Evolutionary conservation across 352 stramenopile species (phyloP).

Genomic region (Phytopythium kandeliae): DNA sequence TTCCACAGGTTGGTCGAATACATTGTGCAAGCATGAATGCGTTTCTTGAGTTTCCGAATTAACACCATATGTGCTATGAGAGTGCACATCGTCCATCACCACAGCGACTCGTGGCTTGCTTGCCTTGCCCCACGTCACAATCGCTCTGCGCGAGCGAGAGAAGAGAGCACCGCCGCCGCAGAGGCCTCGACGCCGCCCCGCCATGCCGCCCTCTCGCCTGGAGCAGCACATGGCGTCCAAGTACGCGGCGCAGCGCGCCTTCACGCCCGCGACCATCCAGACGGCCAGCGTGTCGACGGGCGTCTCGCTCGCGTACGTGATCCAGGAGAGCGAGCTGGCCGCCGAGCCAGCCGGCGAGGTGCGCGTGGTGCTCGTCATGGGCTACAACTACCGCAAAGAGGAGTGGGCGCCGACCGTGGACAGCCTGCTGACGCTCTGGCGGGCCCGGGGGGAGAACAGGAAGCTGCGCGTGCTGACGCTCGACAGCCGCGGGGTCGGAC

Average conservation of each 20-base stretch:
- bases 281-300: constrained; percentile 29
- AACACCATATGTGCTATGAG: too few species aligned
- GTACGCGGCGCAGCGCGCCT: constrained; percentile 21
- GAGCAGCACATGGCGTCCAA: constrained; percentile 41
- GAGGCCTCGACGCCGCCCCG: background rate
- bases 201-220: constrained; percentile 12
- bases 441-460: constrained; percentile 5
- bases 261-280: constrained; percentile 19
- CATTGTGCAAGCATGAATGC: too few species aligned
- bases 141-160: too few species aligned
- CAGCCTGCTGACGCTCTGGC: constrained; percentile 24
- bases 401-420: constrained; percentile 30
- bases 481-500: constrained; percentile 55
- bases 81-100: too few species aligned
- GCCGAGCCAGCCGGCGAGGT: constrained; percentile 10
- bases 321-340: constrained; percentile 19
- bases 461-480: constrained; percentile 45
- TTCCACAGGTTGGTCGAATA: too few species aligned
- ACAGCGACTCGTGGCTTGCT: too few species aligned
- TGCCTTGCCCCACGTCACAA: too few species aligned
- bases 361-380: constrained; percentile 39
- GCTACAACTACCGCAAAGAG: constrained; percentile 34
- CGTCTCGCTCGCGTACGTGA: constrained; percentile 40
- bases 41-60: too few species aligned
- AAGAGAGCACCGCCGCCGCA: too few species aligned